Conservation (phyloP, 352 stramenopile species). For the Phytophthora megakarya region DNA sequence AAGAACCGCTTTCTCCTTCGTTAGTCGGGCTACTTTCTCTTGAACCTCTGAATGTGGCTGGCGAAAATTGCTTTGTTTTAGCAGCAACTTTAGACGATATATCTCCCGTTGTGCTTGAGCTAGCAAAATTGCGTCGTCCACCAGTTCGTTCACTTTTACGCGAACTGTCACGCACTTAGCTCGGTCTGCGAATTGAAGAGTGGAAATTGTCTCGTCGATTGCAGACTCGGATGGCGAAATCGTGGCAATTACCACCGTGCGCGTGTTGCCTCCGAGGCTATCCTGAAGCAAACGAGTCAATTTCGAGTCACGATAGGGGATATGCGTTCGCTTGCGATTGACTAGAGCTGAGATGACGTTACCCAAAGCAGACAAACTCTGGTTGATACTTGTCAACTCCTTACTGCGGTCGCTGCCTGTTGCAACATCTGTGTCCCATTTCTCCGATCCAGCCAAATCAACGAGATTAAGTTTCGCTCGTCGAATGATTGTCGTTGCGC, state of each 20-base stretch:
- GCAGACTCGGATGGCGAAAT: conserved; percentile 77
- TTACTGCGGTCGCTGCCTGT: conserved; percentile 75
- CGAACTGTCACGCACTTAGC: conserved; percentile 79
- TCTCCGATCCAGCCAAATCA: conserved; percentile 92
- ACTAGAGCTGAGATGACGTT: conserved; percentile 89
- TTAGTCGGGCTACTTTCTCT: conserved; percentile 46
- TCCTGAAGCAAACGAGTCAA: conserved; percentile 94
- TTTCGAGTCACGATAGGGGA: conserved; percentile 98
- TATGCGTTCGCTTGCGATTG: conserved; percentile 72
- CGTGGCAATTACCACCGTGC: conserved; percentile 90
- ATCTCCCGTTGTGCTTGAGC: conserved; percentile 79
- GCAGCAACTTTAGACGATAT: conserved; percentile 54
- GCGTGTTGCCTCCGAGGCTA: conserved; percentile 85
- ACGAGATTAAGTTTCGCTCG: conserved; percentile 91
- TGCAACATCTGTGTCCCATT: conserved; percentile 81
- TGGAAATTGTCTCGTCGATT: conserved; percentile 91
- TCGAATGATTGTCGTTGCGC: conserved; percentile 74
- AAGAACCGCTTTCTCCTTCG: conserved; percentile 54
- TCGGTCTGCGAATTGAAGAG: conserved; percentile 88
- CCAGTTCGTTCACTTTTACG: conserved; percentile 81
- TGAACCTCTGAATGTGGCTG: conserved; percentile 48
- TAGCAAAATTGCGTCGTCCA: conserved; percentile 80
- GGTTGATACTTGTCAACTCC: conserved; percentile 93
- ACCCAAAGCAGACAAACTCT: conserved; percentile 89
- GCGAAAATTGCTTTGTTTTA: conserved; percentile 51